phyloP scores from a whole-genome alignment of 495 filamentous ascomycete species.

The Neurospora sp. region DNA sequence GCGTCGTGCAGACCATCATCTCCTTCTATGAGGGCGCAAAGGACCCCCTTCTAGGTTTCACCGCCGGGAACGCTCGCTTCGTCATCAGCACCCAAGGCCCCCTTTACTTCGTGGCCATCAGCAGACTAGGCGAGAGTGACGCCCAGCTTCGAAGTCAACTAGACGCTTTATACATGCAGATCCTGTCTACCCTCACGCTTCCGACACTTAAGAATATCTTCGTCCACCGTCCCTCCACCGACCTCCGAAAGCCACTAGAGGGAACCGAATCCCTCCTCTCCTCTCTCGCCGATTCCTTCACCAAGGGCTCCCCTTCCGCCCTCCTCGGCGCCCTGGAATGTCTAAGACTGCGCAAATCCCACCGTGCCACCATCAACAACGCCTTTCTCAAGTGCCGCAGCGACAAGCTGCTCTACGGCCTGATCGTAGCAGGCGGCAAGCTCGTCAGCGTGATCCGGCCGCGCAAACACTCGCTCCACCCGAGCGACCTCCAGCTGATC shows the following conservation, averaged over 20 bases:
- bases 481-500: conserved; percentile 88
- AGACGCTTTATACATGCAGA: conserved; percentile 95
- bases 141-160: conserved; percentile 77
- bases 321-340: conserved; percentile 88
- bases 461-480: conserved; percentile 90
- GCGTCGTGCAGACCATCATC: conserved; percentile 95
- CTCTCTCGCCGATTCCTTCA: conserved; percentile 88
- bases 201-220: conserved; percentile 85
- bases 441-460: conserved; percentile 92
- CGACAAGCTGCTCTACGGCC: conserved; percentile 74
- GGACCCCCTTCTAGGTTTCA: conserved; percentile 70
- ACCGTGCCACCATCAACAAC: conserved; percentile 78
- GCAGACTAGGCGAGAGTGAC: conserved; percentile 82
- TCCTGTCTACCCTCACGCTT: conserved; percentile 86
- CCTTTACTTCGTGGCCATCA: conserved; percentile 88
- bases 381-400: conserved; percentile 67
- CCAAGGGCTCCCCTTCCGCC: conserved; percentile 78
- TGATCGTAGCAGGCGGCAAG: conserved; percentile 87
- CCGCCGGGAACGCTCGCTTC: conserved; percentile 73
- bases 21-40: conserved; percentile 82
- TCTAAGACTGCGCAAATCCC: conserved; percentile 73
- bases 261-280: conserved; percentile 89
- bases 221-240: conserved; percentile 78
- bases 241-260: conserved; percentile 83
- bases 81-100: conserved; percentile 74